phyloP scores from a whole-genome alignment of 2,329 filamentous ascomycete genomes.

The Podosphaera xanthii region DNA sequence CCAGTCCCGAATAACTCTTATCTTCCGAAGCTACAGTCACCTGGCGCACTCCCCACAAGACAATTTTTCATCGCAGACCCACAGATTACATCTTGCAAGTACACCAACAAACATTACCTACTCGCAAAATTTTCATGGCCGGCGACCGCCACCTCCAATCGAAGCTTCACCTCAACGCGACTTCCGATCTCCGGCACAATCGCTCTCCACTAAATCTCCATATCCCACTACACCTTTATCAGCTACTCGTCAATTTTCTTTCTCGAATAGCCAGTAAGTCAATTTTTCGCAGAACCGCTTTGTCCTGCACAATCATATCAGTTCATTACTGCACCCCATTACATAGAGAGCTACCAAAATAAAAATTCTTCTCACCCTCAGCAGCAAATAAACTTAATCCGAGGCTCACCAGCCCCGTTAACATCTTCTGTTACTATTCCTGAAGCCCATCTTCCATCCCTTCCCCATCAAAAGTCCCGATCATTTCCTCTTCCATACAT shows the following conservation, averaged over 20 bases:
- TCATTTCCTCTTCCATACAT: constrained; percentile 37
- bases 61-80: constrained; percentile 16
- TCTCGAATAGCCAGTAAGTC: constrained; percentile 13
- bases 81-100: constrained; percentile 10
- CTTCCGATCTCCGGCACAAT: constrained; percentile 21
- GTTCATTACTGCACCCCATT: constrained; percentile 11
- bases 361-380: constrained; percentile 10
- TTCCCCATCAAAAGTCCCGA: constrained; percentile 26
- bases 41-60: constrained; percentile 11
- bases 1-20: constrained; percentile 12
- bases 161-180: constrained; percentile 19
- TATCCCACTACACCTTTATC: constrained; percentile 15
- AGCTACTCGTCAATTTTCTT: constrained; percentile 14
- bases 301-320: constrained; percentile 16
- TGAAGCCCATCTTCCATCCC: constrained; percentile 14
- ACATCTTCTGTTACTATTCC: constrained; percentile 16
- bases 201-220: constrained; percentile 16
- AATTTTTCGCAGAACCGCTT: constrained; percentile 3
- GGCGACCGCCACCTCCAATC: constrained; percentile 20
- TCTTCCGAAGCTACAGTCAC: constrained; percentile 15
- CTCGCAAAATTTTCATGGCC: constrained; percentile 13
- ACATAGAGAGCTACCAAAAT: constrained; percentile 14
- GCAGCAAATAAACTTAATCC: constrained; percentile 12
- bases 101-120: constrained; percentile 12
- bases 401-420: constrained; percentile 15